These are phyloP conservation scores for Aquanectria penicillioides DNA, from an alignment of 2,329 filamentous ascomycete species.

Conservation along the genomic window DNA sequence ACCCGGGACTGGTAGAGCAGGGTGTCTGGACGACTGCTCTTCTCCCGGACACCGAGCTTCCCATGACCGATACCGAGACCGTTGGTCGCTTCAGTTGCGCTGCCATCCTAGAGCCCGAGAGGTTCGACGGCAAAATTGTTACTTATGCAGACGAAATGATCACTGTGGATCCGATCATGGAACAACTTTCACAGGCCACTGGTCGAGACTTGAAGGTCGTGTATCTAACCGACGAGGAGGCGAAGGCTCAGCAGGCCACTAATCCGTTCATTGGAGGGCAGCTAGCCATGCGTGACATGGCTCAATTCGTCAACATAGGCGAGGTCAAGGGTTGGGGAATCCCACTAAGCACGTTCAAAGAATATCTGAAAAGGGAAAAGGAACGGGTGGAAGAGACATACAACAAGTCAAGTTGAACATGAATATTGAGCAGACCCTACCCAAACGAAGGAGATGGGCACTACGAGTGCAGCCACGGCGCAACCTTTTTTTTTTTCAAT, in stretches of 20 bases:
- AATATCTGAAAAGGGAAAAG: conserved; percentile 55
- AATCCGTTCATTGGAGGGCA: conserved; percentile 54
- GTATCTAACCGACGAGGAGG: conserved; percentile 54
- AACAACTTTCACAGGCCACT: conserved; percentile 46
- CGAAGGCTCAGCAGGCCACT: conserved; percentile 43
- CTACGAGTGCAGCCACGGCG: not conserved
- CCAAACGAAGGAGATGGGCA: not conserved
- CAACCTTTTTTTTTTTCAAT: not conserved
- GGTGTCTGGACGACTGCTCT: conserved; percentile 52
- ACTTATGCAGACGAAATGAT: conserved; percentile 53
- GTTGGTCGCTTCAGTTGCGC: conserved; percentile 57
- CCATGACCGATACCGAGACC: conserved; percentile 57
- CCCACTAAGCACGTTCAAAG: conserved; percentile 53
- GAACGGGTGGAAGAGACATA: conserved; percentile 44
- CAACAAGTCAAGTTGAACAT: conserved; percentile 1
- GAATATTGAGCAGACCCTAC: no score
- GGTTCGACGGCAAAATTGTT: conserved; percentile 54
- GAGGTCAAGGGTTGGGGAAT: conserved; percentile 51
- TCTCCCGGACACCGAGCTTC: conserved; percentile 47
- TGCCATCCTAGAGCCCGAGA: conserved; percentile 52
- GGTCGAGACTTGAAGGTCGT: conserved; percentile 49
- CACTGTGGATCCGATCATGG: conserved; percentile 48
- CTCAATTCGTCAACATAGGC: conserved; percentile 48
- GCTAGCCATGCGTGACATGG: conserved; percentile 46
- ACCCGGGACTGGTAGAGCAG: conserved; percentile 49